Conservation (phyloP, 495 filamentous ascomycete genomes). For the Evernia prunastri region DNA sequence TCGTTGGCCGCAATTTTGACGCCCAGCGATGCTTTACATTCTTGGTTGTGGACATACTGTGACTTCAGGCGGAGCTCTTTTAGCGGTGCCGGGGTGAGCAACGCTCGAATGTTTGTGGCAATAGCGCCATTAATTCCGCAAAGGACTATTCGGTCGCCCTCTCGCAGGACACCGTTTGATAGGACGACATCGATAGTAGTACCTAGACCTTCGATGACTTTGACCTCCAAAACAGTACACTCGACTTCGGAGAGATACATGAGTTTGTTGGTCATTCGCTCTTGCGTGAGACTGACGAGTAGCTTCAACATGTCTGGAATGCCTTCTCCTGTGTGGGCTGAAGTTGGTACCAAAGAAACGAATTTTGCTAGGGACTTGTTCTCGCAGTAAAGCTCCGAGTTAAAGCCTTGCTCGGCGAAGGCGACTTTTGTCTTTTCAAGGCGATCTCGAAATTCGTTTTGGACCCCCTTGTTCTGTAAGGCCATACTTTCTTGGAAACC, state of each 20-base stretch:
- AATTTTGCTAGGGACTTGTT: constrained; percentile 93
- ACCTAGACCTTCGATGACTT: constrained; percentile 96
- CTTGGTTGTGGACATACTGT: constrained; percentile 96
- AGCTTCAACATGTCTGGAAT: constrained; percentile 99
- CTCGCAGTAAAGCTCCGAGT: constrained; percentile 92
- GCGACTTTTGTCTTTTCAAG: constrained; percentile 87
- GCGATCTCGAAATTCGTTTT: constrained; percentile 89
- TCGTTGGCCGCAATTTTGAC: constrained; percentile 98
- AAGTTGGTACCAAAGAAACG: constrained; percentile 94
- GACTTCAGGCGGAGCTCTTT: constrained; percentile 94
- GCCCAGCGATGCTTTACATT: constrained; percentile 96
- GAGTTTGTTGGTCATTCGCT: constrained; percentile 93
- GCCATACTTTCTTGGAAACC: constrained; percentile 88
- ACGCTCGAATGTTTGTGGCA: constrained; percentile 89
- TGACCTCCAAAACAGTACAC: constrained; percentile 96
- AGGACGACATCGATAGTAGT: constrained; percentile 98
- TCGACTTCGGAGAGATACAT: constrained; percentile 99
- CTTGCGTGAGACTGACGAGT: constrained; percentile 82
- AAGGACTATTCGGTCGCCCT: constrained; percentile 90
- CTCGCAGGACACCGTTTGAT: constrained; percentile 88
- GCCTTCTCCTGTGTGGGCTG: constrained; percentile 95
- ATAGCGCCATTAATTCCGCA: constrained; percentile 95
- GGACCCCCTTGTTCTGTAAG: constrained; percentile 87
- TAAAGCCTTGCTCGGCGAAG: constrained; percentile 95
- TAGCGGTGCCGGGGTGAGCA: constrained; percentile 88